Conservation (phyloP, 345 rosid genomes). For the Abelmoschus esculentus region DNA sequence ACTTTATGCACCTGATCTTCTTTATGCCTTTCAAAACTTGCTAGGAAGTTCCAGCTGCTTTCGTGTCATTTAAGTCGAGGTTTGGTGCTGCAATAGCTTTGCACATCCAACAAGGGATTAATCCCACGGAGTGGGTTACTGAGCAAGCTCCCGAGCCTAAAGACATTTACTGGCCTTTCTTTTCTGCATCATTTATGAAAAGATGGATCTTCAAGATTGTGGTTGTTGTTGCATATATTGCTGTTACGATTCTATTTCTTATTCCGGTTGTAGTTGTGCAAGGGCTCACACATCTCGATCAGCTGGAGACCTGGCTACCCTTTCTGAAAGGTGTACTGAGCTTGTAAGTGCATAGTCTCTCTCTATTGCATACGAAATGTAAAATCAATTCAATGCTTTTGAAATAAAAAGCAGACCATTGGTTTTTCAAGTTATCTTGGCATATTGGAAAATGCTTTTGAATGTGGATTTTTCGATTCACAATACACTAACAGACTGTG, state of each 20-base stretch:
- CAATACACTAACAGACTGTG: constrained; percentile 8
- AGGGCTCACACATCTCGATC: constrained; percentile 83
- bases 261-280: constrained; percentile 76
- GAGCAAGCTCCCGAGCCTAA: constrained; percentile 83
- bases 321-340: constrained; percentile 55
- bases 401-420: neutral
- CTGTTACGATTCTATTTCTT: constrained; percentile 61
- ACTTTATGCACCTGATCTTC: constrained; percentile 10
- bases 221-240: constrained; percentile 42
- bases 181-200: constrained; percentile 66
- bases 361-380: neutral
- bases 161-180: constrained; percentile 87
- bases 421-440: neutral
- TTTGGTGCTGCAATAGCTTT: constrained; percentile 70
- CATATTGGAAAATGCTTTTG: neutral
- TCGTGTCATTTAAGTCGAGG: constrained; percentile 79
- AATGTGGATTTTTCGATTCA: neutral
- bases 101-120: constrained; percentile 67
- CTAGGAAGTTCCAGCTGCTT: constrained; percentile 87
- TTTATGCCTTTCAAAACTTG: constrained; percentile 14
- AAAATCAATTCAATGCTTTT: neutral
- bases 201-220: constrained; percentile 65
- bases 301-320: constrained; percentile 73
- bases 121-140: constrained; percentile 85
- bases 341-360: constrained; percentile 44